A percentile compares a stretch with the other conserved stretches of the same genome.
These are phyloP conservation scores for Chloris gayana DNA, from an alignment of 176 grass and related monocot genomes.

Conservation along the genomic window DNA sequence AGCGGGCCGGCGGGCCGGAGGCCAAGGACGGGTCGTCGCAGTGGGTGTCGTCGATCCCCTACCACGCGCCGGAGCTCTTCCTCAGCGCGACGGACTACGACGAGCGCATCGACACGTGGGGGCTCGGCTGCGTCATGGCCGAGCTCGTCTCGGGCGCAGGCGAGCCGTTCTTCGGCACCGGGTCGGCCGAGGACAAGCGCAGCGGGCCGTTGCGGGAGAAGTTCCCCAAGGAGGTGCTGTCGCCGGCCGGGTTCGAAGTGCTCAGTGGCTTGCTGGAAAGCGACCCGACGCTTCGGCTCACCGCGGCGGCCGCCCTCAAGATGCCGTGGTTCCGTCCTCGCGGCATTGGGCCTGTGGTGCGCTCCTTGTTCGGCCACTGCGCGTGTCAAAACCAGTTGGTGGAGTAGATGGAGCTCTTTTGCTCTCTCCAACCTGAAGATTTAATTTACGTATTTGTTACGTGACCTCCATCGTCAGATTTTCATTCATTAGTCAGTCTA, in stretches of 20 bases:
- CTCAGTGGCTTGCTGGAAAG: background rate
- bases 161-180: background rate
- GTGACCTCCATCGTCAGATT: too few relatives aligned
- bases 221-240: background rate
- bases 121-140: too few relatives aligned
- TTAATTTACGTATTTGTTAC: too few relatives aligned
- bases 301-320: background rate
- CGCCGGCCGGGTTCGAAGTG: background rate
- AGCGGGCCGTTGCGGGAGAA: background rate
- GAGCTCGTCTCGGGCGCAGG: background rate
- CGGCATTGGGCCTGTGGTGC: too few relatives aligned
- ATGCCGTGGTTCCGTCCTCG: background rate
- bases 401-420: too few relatives aligned
- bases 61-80: background rate
- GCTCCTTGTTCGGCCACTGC: too few relatives aligned
- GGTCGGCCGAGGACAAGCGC: too few relatives aligned
- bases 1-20: background rate
- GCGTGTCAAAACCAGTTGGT: too few relatives aligned
- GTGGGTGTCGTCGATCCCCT: background rate
- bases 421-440: too few relatives aligned
- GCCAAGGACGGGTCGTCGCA: background rate
- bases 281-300: slow-evolving; percentile 1
- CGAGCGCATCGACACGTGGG: background rate
- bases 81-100: background rate
- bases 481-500: too few relatives aligned